phyloP scores from a whole-genome alignment of 192 early-diverging fungal genomes.

The Chytriomyces confervae region DNA sequence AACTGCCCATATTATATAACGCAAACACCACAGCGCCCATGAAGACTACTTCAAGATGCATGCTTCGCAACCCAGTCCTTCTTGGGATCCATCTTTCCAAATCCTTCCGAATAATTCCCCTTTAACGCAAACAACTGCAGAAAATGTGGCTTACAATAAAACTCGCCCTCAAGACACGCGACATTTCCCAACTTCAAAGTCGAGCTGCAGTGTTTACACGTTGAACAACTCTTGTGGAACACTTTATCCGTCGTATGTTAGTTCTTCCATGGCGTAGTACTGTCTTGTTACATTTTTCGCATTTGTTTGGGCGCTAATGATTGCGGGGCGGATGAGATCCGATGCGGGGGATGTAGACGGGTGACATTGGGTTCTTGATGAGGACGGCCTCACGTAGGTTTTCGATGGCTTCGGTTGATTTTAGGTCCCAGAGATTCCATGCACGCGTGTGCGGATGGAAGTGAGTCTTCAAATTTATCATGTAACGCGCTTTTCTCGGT shows the following conservation, averaged over 20 bases:
- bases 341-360: constrained; percentile 9
- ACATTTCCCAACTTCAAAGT: constrained; percentile 50
- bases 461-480: constrained; percentile 19
- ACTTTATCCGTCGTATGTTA: constrained; percentile 36
- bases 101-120: constrained; percentile 65
- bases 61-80: constrained; percentile 38
- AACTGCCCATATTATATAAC: too few relatives aligned
- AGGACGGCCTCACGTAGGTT: not conserved
- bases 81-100: constrained; percentile 55
- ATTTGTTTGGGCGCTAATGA: not conserved
- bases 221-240: constrained; percentile 51
- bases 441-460: not conserved
- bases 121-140: constrained; percentile 63
- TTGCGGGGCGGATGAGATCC: not conserved
- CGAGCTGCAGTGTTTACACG: constrained; percentile 48
- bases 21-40: not conserved
- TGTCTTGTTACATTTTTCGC: constrained; percentile 12
- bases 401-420: constrained; percentile 9
- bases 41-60: not conserved
- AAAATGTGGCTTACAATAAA: constrained; percentile 57
- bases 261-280: constrained; percentile 51
- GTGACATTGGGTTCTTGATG: not conserved
- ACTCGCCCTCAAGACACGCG: constrained; percentile 46
- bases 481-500: not conserved
- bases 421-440: not conserved